Conservation (phyloP, 257 asterid genomes). For the Ballota nigra region DNA sequence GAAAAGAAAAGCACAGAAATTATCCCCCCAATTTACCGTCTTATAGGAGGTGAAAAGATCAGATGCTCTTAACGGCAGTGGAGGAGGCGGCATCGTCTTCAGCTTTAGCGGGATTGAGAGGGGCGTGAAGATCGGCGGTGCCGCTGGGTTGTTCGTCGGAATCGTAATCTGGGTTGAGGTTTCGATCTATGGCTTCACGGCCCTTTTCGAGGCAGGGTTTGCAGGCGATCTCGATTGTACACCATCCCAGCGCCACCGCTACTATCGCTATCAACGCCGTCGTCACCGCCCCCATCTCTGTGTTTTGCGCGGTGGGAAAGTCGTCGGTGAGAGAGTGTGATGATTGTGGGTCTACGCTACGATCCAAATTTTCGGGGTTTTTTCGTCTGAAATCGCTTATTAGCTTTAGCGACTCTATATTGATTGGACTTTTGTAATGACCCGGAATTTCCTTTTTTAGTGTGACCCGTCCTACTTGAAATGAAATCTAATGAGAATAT, state of each 20-base stretch:
- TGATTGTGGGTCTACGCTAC: not conserved
- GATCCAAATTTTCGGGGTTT: not conserved
- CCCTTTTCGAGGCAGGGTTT: conserved; percentile 93
- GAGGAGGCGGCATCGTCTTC: conserved; percentile 21
- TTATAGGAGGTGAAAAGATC: conserved; percentile 20
- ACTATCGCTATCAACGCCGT: conserved; percentile 80
- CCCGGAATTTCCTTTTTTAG: not conserved
- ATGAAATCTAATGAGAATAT: too few relatives aligned
- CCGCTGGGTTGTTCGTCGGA: conserved; percentile 56
- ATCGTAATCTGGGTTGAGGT: conserved; percentile 87
- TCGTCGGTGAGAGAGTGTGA: not conserved
- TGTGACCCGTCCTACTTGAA: not conserved
- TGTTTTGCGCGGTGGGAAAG: not conserved
- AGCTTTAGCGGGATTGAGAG: conserved; percentile 41
- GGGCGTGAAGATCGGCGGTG: conserved; percentile 45
- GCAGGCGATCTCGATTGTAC: conserved; percentile 85
- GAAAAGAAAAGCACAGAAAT: not conserved
- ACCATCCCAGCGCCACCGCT: conserved; percentile 78
- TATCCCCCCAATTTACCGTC: not conserved
- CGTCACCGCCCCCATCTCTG: conserved; percentile 72
- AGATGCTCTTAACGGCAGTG: conserved; percentile 37
- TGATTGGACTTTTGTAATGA: not conserved
- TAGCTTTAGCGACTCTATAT: not conserved
- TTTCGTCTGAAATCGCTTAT: conserved; percentile 3
- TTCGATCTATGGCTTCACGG: conserved; percentile 85